Base-by-base conservation (phyloP, 805 yeast species). In the Candida caryicola region DNA sequence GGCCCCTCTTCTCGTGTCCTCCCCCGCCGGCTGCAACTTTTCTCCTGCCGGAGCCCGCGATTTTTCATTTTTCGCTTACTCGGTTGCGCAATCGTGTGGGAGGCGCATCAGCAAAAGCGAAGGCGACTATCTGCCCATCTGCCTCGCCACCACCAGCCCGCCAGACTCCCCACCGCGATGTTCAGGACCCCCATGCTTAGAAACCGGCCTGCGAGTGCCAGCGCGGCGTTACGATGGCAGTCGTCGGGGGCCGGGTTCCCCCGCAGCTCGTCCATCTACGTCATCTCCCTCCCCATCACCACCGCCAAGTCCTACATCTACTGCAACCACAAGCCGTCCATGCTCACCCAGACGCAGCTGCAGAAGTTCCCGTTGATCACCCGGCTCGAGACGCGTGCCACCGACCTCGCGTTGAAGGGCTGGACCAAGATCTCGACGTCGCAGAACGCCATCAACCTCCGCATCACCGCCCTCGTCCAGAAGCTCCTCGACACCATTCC, bases 221-320 rank as follows among this genome's bases (percentile, higher is more conserved):
- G 18, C 18, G n/a, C 17, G n/a, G 21, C 16, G 14, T 29, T 18
- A 21, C 23, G 34, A 31, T 31, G 13, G 13, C 34, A 31, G 17
- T 31, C 34, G 4, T 16, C 27, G 25, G 25, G 25, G 25, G 9
- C 25, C 25, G 9, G 10, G 25, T 21, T 21, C 25, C 25, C 25
- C 25, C 7, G 10, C 10, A 21, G 10, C 10, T 21, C 25, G 9
- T 21, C 25, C 10, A 21, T 85, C 48, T 77, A 82, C 47, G 59
- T 90, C 21, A 62, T 85, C 9, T 76, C 87, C 2, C 64, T 88
- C 4, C 96, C 96, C 5, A 66, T 89, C 18, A 81, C 91, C 4
- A 65, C 77, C 3, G 57, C 68, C 36, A 73, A 74, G 42, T 72
- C 85, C 3, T 82, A 77, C 56, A 59, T 89, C 17, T 81, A 81